Percentiles rank a stretch among this genome's conserved stretches.
These are phyloP conservation scores for Cydonia oblonga DNA, from an alignment of 331 rosid species.

Conservation along the genomic window DNA sequence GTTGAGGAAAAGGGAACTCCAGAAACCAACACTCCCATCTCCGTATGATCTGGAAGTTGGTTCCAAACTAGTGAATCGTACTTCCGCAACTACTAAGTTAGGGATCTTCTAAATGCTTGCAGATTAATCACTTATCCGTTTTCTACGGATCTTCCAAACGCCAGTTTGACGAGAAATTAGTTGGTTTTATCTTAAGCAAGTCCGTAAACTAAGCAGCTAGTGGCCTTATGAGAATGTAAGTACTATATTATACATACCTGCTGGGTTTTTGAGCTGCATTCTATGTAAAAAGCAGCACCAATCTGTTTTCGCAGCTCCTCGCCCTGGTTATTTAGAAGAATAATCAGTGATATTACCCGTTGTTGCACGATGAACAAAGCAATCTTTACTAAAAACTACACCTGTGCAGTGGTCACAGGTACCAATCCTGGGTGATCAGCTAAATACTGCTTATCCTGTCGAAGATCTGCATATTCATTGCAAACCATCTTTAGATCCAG, in stretches of 20 bases:
- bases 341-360: slow-evolving; percentile 8
- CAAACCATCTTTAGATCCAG: slow-evolving; percentile 12
- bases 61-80: neutral
- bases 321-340: slow-evolving; percentile 40
- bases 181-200: neutral
- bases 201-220: neutral
- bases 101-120: neutral
- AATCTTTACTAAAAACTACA: slow-evolving; percentile 13
- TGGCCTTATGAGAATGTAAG: neutral
- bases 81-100: neutral
- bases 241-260: slow-evolving; percentile 41
- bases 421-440: slow-evolving; percentile 86
- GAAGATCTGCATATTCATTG: slow-evolving; percentile 55
- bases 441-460: slow-evolving; percentile 82
- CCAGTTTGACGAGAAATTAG: neutral
- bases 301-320: slow-evolving; percentile 96
- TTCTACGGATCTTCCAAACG: neutral
- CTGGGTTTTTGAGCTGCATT: slow-evolving; percentile 98
- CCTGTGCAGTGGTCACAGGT: slow-evolving; percentile 86
- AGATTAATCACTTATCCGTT: neutral
- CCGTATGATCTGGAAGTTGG: neutral
- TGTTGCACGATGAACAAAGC: slow-evolving; percentile 1
- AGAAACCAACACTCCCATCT: neutral
- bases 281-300: slow-evolving; percentile 72
- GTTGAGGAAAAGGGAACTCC: neutral